Evolutionary conservation across 306 rosid species (phyloP).

Genomic region (Adenanthera pavonina): DNA sequence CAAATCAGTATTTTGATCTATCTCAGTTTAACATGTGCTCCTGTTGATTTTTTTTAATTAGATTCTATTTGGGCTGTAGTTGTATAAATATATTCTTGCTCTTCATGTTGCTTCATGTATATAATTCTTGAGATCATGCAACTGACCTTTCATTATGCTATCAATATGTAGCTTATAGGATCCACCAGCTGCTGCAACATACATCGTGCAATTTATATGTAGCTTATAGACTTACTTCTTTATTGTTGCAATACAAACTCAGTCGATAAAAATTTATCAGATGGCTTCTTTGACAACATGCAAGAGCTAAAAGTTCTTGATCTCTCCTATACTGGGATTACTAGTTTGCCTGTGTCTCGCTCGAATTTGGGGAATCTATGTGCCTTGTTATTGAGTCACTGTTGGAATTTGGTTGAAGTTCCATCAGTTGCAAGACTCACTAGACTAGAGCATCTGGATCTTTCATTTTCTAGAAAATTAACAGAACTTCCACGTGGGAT

Average conservation of each 20-base stretch:
- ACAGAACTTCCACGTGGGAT: conserved; percentile 25
- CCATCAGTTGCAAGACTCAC: background rate
- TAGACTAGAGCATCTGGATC: background rate
- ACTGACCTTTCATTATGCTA: background rate
- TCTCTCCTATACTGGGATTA: conserved; percentile 12
- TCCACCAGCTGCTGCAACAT: background rate
- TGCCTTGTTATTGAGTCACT: background rate
- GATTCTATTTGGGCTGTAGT: background rate
- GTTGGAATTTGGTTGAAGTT: background rate
- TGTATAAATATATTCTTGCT: background rate
- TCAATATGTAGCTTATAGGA: background rate
- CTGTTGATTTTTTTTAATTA: background rate
- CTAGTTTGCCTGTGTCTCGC: background rate
- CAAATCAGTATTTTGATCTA: no score
- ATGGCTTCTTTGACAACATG: background rate
- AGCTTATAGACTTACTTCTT: conserved; percentile 21
- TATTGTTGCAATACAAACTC: conserved; percentile 30
- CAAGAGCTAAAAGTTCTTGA: conserved; percentile 26
- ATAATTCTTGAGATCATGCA: background rate
- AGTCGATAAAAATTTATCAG: no score
- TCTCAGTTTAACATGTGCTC: background rate
- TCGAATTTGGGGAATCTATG: background rate
- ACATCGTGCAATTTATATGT: no score
- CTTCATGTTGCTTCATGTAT: background rate
- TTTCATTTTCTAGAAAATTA: conserved; percentile 20